Base-by-base conservation (phyloP, 495 filamentous ascomycete species). In the Talaromyces borbonicus region DNA sequence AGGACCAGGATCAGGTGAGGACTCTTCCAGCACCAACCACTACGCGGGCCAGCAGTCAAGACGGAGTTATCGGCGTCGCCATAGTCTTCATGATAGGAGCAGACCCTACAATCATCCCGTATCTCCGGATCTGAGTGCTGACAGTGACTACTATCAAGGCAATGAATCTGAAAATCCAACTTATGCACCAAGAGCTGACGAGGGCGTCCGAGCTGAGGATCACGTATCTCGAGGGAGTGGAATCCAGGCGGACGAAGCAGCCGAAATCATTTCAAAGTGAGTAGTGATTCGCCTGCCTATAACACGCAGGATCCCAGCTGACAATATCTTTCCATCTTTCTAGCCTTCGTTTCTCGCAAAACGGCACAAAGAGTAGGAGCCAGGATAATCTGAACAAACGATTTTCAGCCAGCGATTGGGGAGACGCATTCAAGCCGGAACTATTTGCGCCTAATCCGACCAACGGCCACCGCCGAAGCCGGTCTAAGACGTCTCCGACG, bases 321-420 rank as follows among this genome's bases (percentile, higher is more conserved):
- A 16, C 16, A 1, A 37, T 19, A 9, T 14, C 16, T 15, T 41
- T 41, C 20, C 26, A 5, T 16, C 15, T 20, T 40, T 5, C 22
- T 15, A 43, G 37, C 32, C 23, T 46, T 29, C 23, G 19, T 24
- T 49, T 15, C 29, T 42, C 50, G 19, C 32, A 51, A 16, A 51
- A 53, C 8, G 41, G 50, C 15, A 62, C 57, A 22, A 63, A 55
- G 22, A 78, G 74, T 42, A 74, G 69, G 38, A 88, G 81, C 56
- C 70, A 80, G 25, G 84, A 87, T 53, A 79, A 81, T 50, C 82
- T 95, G 60, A 85, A 85, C 53, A 87, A 82, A 24, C 80, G 74
- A 38, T 86, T 85, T 55, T 77, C 75, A 8, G 72, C 79, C 0
- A 64, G 68, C 19, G 73, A 78, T 25, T 83, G 78, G 78, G 60